Conservation (phyloP, 202 grass and related monocot species). For the Zizania palustris region DNA sequence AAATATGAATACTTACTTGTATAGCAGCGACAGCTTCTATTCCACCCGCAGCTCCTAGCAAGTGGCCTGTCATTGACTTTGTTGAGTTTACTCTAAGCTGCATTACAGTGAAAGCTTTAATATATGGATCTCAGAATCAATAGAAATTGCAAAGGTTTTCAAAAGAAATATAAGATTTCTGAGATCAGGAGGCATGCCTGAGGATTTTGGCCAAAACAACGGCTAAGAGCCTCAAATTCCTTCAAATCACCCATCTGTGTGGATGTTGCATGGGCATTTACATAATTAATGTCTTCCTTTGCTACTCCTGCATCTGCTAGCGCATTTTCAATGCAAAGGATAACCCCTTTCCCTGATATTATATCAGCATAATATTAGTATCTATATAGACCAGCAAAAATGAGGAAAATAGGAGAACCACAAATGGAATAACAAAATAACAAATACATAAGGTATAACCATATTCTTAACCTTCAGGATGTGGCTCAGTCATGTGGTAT, state of each 20-base stretch:
- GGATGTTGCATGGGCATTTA: conserved; percentile 99
- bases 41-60: conserved; percentile 88
- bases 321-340: conserved; percentile 97
- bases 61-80: conserved; percentile 96
- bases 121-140: conserved; percentile 3
- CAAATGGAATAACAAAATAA: conserved; percentile 30
- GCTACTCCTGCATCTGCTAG: conserved; percentile 75
- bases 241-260: conserved; percentile 89
- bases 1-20: conserved; percentile 59
- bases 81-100: conserved; percentile 95
- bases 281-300: conserved; percentile 89
- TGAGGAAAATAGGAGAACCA: background rate
- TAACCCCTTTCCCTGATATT: conserved; percentile 79
- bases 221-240: conserved; percentile 84
- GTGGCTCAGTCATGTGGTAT: conserved; percentile 98
- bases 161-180: conserved; percentile 27
- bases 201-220: conserved; percentile 90
- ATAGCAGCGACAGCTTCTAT: conserved; percentile 92
- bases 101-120: conserved; percentile 40
- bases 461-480: conserved; percentile 75
- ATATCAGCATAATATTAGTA: conserved; percentile 30
- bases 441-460: conserved; percentile 36
- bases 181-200: conserved; percentile 50
- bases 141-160: background rate
- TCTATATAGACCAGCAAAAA: conserved; percentile 15